Conservation (phyloP, 2,329 filamentous ascomycete species). For the Xylaria sp. region DNA sequence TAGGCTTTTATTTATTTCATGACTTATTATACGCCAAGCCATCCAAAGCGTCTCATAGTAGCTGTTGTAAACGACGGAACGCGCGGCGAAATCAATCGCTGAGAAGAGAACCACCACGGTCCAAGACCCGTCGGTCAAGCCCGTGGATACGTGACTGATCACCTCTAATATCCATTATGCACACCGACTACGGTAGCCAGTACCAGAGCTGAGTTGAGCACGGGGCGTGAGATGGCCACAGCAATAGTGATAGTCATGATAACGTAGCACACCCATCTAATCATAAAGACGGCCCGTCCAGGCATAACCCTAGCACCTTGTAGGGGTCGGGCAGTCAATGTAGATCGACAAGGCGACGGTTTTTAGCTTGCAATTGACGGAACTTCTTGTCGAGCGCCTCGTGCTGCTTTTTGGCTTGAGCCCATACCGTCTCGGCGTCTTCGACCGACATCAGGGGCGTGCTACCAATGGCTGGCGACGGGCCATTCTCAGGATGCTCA, state of each 20-base stretch:
- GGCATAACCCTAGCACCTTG: constrained; percentile 17
- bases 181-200: constrained; percentile 22
- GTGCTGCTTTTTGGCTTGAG: constrained; percentile 43
- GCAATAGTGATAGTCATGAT: constrained; percentile 26
- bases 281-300: constrained; percentile 23
- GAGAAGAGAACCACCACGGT: neutral
- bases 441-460: constrained; percentile 66
- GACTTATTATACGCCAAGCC: neutral
- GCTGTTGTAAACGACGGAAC: neutral
- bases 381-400: constrained; percentile 44
- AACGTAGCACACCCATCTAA: constrained; percentile 26
- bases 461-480: constrained; percentile 48
- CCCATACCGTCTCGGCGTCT: constrained; percentile 64
- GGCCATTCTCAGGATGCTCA: constrained; percentile 38
- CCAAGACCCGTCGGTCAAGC: neutral
- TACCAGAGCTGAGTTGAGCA: constrained; percentile 20
- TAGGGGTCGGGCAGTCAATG: constrained; percentile 38
- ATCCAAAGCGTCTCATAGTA: neutral
- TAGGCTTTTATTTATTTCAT: neutral
- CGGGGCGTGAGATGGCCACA: constrained; percentile 25
- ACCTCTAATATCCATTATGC: constrained; percentile 17
- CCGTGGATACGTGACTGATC: neutral
- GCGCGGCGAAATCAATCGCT: no score
- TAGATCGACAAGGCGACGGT: constrained; percentile 39
- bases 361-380: constrained; percentile 39